phyloP scores from a whole-genome alignment of 106 monocot species.

The Acanthochlamys bracteata region DNA sequence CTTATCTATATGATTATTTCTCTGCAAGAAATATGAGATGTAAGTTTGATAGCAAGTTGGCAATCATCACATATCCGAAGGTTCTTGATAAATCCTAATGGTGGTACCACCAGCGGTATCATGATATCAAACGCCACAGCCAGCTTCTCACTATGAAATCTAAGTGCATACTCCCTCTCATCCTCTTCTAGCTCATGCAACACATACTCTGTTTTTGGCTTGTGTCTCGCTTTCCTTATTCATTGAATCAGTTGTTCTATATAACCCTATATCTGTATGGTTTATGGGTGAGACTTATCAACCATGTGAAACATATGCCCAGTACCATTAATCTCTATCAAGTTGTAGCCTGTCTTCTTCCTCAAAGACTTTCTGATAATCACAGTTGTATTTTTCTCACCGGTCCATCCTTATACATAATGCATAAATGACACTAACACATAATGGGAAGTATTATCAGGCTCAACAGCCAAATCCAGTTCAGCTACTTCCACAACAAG shows the following conservation, averaged over 20 bases:
- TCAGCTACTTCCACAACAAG: slow-evolving; percentile 36
- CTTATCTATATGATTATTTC: slow-evolving; percentile 50
- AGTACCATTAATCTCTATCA: slow-evolving; percentile 30
- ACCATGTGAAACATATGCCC: slow-evolving; percentile 50
- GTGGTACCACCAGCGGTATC: slow-evolving; percentile 22
- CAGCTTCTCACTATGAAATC: slow-evolving; percentile 57
- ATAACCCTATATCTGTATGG: slow-evolving; percentile 26
- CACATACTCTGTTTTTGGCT: slow-evolving; percentile 36
- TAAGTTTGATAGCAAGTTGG: slow-evolving; percentile 42
- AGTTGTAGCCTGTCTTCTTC: slow-evolving; percentile 47
- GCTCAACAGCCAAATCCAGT: slow-evolving; percentile 31
- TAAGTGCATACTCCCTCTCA: slow-evolving; percentile 52
- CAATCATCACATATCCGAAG: slow-evolving; percentile 52
- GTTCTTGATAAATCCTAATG: slow-evolving; percentile 48
- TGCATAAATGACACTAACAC: slow-evolving; percentile 52
- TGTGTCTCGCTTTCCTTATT: slow-evolving; percentile 32
- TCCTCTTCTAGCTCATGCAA: slow-evolving; percentile 62
- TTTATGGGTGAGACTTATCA: slow-evolving; percentile 32
- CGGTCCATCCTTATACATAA: slow-evolving; percentile 30
- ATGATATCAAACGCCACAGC: slow-evolving; percentile 51
- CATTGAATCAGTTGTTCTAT: slow-evolving; percentile 31
- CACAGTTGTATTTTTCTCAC: slow-evolving; percentile 24
- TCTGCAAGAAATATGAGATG: slow-evolving; percentile 25
- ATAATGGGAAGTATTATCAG: slow-evolving; percentile 43
- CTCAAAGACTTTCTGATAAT: slow-evolving; percentile 40